Conservation (phyloP, 208 protist species). For the Crithidia brevicula region DNA sequence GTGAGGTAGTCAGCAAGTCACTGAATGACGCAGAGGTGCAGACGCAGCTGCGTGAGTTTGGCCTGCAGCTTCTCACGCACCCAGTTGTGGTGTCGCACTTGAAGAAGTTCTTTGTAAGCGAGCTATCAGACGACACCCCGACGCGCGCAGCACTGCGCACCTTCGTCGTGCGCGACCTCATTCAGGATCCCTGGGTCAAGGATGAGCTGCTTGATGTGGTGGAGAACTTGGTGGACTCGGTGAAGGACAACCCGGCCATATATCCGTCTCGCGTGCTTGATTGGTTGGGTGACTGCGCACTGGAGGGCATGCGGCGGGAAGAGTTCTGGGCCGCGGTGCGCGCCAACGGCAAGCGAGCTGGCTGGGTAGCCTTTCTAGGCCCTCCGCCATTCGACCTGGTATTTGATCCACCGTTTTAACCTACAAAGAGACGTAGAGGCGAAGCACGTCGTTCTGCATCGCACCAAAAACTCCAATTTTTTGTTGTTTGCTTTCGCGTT, state of each 20-base stretch:
- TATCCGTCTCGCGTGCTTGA: constrained; percentile 56
- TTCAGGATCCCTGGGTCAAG: constrained; percentile 79
- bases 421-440: neutral
- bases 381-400: constrained; percentile 35
- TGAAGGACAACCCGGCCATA: constrained; percentile 58
- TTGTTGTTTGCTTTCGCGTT: too few relatives aligned
- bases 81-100: constrained; percentile 43
- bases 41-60: constrained; percentile 52
- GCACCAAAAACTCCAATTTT: neutral
- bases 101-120: constrained; percentile 58
- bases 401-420: constrained; percentile 37
- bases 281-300: constrained; percentile 49
- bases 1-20: constrained; percentile 62
- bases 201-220: constrained; percentile 82
- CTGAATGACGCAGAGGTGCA: constrained; percentile 61
- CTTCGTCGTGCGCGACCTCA: constrained; percentile 77
- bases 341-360: constrained; percentile 18
- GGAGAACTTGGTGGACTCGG: constrained; percentile 46
- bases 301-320: constrained; percentile 40
- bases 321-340: constrained; percentile 48
- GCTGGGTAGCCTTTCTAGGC: constrained; percentile 67
- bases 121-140: constrained; percentile 62
- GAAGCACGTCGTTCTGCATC: neutral
- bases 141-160: constrained; percentile 55
- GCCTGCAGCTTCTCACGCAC: constrained; percentile 62